Base-by-base conservation (phyloP, 2,329 filamentous ascomycete genomes). In the Eutypa lata region DNA sequence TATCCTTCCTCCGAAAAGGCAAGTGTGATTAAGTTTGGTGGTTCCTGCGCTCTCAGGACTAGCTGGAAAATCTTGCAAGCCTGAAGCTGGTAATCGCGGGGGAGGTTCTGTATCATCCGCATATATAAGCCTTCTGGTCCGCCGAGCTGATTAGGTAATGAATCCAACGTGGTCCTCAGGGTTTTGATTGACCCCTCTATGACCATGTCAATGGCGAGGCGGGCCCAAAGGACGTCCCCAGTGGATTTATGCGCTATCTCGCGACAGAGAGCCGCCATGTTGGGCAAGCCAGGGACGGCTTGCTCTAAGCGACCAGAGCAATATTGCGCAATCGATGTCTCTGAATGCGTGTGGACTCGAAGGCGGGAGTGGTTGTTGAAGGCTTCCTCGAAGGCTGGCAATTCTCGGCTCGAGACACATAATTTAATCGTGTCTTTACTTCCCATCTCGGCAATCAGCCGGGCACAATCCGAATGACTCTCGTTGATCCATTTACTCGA, bases 101-200 rank as follows among this genome's bases (percentile, higher is more conserved):
- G 59, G 4, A 69, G 56, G 22, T 61, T 65, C 53, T 67, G 56
- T 3, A 69, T 57, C 58, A 69, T 68, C n/a, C 60, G 61, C 65
- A 68, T 68, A 38, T 69, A 69, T 6, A 69, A 56, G 8, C 67
- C 67, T 18, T 68, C 63, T 0, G 60, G 54, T 6, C 67, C 67
- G 16, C 65, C 66, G 2, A 69, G 66, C 7, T 61, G 61, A 6
- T 60, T 50, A 3, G 67, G 67, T 16, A 69, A 51, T 1, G 65
- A 66, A 50, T 68, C 59, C 24, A 69, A 50, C 3, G 64, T 67
- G 6, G 53, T 38, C 46, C 64, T 58, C 13, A 69, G 46, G 0
- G 57, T 65, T 26, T 62, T 61, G 24, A 68, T 58, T n/a, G 64
- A 65, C 24, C 62, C 63, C 22, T 65, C 63, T 24, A 67, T 54